Evolutionary conservation across 78 protist genomes (phyloP), one percentile per base, ranked within the genome.

Genomic region (Dictyostelium citrinum): DNA sequence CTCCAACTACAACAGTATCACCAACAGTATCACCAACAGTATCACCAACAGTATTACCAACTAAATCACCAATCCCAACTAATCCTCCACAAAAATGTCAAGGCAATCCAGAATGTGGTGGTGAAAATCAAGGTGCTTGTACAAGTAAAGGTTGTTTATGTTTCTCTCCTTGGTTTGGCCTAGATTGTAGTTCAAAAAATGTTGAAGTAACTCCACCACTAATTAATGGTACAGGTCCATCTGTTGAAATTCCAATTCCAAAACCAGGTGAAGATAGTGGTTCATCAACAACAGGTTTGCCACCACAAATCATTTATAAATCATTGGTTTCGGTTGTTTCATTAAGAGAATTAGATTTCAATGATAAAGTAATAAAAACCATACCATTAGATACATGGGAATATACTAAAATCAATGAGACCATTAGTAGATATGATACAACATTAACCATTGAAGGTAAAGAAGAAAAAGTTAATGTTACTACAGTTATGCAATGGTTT

Each of bases 271-370:
- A 5, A 20, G 33, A 61, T 24, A 35, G 27, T 55, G 64, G 27
- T 55, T 55, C 64, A 5, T 55, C 64, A 55, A 49, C 60, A 49
- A 49, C 55, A 16, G 64, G 27, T 55, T 55, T 55, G 20, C 64
- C 64, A 55, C 16, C 71, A 61, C 71, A 61, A 24, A 61, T 24
- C 4, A 71, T 35, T 35, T 71, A 24, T 2, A 71, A 29, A 71
- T 14, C 78, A 71, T 71, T 71, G 6, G 31, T 71, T 7, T 29
- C 78, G 17, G 4, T 71, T 5, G 78, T 71, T 31, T 71, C 78
- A 35, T 24, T 71, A 16, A 71, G 78, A 71, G 78, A 71, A 71
- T 71, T 71, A 12, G 78, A 71, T 71, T 71, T 31, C 6, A 71
- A 71, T 5, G 37, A 17, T 16, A 17, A 16, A 14, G 12, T 17